These are phyloP conservation scores for Pythium monospermum DNA, from an alignment of 352 stramenopile genomes.

Conservation along the genomic window DNA sequence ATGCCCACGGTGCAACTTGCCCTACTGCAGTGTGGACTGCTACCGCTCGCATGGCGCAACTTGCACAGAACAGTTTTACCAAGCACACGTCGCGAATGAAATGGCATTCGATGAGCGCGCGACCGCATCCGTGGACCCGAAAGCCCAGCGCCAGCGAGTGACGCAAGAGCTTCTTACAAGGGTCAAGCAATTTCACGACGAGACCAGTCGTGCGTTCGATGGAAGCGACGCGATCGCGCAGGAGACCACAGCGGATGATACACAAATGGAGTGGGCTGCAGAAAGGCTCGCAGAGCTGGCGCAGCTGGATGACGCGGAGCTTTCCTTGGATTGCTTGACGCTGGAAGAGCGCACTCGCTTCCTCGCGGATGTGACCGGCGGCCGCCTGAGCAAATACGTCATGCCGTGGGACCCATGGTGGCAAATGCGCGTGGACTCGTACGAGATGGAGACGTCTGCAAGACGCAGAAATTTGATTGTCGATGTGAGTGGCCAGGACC, in stretches of 20 bases:
- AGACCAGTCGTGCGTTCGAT: constrained; percentile 16
- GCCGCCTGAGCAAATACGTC: constrained; percentile 58
- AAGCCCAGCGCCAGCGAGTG: constrained; percentile 23
- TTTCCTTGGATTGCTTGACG: constrained; percentile 66
- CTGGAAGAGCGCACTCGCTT: constrained; percentile 50
- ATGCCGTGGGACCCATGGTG: constrained; percentile 74
- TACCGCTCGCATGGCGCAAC: constrained; percentile 61
- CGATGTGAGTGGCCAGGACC: constrained; percentile 30
- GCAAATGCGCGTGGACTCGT: constrained; percentile 35
- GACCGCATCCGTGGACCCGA: constrained; percentile 21
- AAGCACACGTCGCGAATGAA: constrained; percentile 54
- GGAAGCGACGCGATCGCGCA: neutral
- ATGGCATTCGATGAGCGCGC: constrained; percentile 34
- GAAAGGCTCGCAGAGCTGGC: constrained; percentile 45
- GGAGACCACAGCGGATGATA: neutral
- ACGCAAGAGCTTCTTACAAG: constrained; percentile 46
- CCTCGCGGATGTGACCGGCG: constrained; percentile 55
- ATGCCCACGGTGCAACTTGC: constrained; percentile 74
- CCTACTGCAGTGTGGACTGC: constrained; percentile 77
- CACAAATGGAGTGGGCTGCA: constrained; percentile 23
- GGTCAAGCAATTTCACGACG: constrained; percentile 55
- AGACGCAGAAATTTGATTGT: constrained; percentile 41
- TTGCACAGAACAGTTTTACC: constrained; percentile 81
- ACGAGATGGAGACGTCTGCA: constrained; percentile 44
- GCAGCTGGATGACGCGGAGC: constrained; percentile 34